Base-by-base conservation (phyloP, 768 basidiomycete genomes). In the Termitomyces sp. region DNA sequence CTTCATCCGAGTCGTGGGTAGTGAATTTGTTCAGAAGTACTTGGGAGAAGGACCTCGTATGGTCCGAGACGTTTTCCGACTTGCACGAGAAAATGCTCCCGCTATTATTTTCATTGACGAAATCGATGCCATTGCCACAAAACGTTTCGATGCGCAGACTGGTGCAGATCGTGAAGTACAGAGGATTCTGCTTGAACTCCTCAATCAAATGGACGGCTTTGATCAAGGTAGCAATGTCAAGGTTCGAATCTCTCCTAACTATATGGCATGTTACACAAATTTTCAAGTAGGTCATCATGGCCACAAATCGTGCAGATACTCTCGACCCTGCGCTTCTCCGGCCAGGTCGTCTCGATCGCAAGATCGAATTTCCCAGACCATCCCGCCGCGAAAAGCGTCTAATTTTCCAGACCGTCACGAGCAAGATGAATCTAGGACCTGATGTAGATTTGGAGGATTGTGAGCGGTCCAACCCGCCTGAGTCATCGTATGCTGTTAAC, bases 141-240 rank as follows among this genome's bases (percentile, higher is more conserved):
- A 99, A 74, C 94, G 96, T 69, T 99, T 99, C 73, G 97, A 98
- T 68, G 97, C 97, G 6, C 97, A 99, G 71, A 98, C 97, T 0
- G 97, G 97, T 67, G 97, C 97, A 10, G 97, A 99, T 74, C 83
- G 97, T 59, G 97, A 99, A 76, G 97, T 99, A 5, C 97, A 99
- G 72, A 92, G 97, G 73, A 98, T 99, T 67, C 72, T 99, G 62
- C 85, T 99, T 13, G 97, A 99, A 72, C 76, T 99, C 56, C 79
- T 99, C 59, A 98, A 96, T 69, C 97, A 99, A 69, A 99, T 99
- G 97, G 97, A 99, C 66, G 97, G 97, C 62, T 99, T 99, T 72
- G 97, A 99, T 73, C 97, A 99, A 72, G 90, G 90, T 4, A 94
- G 93, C 70, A 98, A 95, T 65, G 97, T 99, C 68, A 98, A 99